These are phyloP conservation scores for Trichosporon sp. DNA, from an alignment of 1,284 basidiomycete species.

Conservation along the genomic window DNA sequence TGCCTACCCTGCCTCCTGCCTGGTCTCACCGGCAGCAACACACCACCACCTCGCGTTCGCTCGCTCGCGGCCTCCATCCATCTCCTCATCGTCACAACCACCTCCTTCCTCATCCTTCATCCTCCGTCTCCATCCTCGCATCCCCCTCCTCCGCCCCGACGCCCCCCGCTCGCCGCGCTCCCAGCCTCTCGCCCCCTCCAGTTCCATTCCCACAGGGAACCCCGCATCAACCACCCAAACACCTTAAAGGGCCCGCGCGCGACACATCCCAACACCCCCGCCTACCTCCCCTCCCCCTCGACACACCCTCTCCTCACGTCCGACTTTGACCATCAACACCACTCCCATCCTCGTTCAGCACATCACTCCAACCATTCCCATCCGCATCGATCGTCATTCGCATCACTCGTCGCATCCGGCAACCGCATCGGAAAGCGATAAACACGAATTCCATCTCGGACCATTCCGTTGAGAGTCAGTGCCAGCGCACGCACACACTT, in stretches of 20 bases:
- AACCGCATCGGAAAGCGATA: background rate
- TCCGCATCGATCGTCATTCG: background rate
- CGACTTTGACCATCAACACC: slow-evolving; percentile 7
- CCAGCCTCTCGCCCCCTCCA: background rate
- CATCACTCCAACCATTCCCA: background rate
- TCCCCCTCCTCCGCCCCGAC: background rate
- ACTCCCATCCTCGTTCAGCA: background rate
- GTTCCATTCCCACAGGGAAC: slow-evolving; percentile 5
- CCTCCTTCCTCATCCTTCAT: background rate
- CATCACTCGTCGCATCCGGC: background rate
- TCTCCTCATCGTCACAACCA: background rate
- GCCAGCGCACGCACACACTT: slow-evolving; percentile 2
- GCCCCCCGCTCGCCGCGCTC: background rate
- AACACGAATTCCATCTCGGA: background rate
- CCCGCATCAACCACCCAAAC: slow-evolving; percentile 1
- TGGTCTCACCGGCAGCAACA: too few relatives aligned
- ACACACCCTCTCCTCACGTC: background rate
- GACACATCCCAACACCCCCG: background rate
- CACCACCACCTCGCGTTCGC: background rate
- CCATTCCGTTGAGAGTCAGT: slow-evolving; percentile 1
- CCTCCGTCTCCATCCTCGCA: background rate
- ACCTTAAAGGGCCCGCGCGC: slow-evolving; percentile 6
- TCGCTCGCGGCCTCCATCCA: background rate
- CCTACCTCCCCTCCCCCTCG: background rate
- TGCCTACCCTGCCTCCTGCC: too few relatives aligned